These are phyloP conservation scores for Aspergillus baeticus DNA, from an alignment of 495 filamentous ascomycete genomes.

Conservation along the genomic window DNA sequence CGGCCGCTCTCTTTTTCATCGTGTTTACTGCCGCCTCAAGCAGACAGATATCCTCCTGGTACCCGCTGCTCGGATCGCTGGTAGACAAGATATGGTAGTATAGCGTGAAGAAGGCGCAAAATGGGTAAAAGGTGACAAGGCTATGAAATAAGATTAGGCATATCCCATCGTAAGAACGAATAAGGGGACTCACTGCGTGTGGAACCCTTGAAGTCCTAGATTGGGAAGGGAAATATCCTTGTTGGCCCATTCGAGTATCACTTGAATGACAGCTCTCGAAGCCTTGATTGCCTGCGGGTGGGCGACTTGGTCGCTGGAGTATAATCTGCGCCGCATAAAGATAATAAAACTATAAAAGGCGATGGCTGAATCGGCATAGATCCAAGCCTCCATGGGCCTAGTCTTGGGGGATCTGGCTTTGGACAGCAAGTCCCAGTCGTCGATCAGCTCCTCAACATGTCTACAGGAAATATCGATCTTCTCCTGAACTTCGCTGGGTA, in stretches of 20 bases:
- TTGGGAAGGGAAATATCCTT: not conserved
- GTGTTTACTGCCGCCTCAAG: not conserved
- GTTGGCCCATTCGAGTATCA: not conserved
- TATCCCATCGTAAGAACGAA: not conserved
- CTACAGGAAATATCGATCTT: not conserved
- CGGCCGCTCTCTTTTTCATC: not conserved
- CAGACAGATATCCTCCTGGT: not conserved
- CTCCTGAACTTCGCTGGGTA: not conserved
- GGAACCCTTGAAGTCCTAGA: not conserved
- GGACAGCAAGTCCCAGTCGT: slow-evolving; percentile 6
- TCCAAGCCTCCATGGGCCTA: not conserved
- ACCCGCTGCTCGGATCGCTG: not conserved
- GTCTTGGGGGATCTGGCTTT: not conserved
- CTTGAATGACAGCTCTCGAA: not conserved
- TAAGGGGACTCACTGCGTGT: not conserved
- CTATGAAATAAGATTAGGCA: not conserved
- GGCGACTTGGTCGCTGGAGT: not conserved
- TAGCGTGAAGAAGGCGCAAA: slow-evolving; percentile 13
- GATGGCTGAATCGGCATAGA: not conserved
- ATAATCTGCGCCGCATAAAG: slow-evolving; percentile 1
- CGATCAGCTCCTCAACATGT: not conserved
- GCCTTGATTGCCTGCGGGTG: slow-evolving; percentile 6
- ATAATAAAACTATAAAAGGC: slow-evolving; percentile 1
- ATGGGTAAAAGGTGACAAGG: slow-evolving; percentile 10
- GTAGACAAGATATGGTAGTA: slow-evolving; percentile 5